phyloP scores from a whole-genome alignment of 2,329 filamentous ascomycete species.

The Cladobotryum protrusum region DNA sequence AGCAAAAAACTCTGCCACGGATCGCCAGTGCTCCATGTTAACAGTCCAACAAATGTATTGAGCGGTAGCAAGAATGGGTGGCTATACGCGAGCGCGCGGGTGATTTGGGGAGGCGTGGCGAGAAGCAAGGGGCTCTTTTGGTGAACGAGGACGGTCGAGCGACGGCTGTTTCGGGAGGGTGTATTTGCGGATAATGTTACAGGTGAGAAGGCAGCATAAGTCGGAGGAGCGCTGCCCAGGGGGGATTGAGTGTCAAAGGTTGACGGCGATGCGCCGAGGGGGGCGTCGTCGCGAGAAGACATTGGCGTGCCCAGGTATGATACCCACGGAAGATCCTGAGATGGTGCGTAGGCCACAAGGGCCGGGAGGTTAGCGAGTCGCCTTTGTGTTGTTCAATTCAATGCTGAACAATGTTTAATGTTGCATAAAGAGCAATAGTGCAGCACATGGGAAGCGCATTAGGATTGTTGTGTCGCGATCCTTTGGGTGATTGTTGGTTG shows the following conservation, averaged over 20 bases:
- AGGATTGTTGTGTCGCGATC: too few relatives aligned
- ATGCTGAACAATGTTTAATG: too few relatives aligned
- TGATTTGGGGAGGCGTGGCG: constrained; percentile 91
- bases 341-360: constrained; percentile 5
- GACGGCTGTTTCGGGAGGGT: constrained; percentile 56
- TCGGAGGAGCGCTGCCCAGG: constrained; percentile 50
- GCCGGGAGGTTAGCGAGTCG: constrained; percentile 17
- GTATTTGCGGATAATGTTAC: constrained; percentile 65
- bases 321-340: constrained; percentile 44
- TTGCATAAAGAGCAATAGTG: too few relatives aligned
- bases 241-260: constrained; percentile 25
- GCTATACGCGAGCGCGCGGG: constrained; percentile 87
- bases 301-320: constrained; percentile 37
- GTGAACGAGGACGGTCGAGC: constrained; percentile 89
- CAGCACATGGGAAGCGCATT: too few relatives aligned
- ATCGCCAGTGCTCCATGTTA: constrained; percentile 92
- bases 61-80: constrained; percentile 88
- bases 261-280: constrained; percentile 28
- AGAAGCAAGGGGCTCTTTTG: constrained; percentile 92
- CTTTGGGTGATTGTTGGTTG: too few relatives aligned
- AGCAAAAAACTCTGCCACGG: constrained; percentile 96
- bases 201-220: constrained; percentile 85
- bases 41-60: constrained; percentile 74
- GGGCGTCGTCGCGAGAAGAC: constrained; percentile 34
- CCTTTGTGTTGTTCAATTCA: too few relatives aligned